A percentile compares a stretch with the other conserved stretches of the same genome.
These are phyloP conservation scores for Salvia hispanica DNA, from an alignment of 257 asterid species.

Conservation along the genomic window DNA sequence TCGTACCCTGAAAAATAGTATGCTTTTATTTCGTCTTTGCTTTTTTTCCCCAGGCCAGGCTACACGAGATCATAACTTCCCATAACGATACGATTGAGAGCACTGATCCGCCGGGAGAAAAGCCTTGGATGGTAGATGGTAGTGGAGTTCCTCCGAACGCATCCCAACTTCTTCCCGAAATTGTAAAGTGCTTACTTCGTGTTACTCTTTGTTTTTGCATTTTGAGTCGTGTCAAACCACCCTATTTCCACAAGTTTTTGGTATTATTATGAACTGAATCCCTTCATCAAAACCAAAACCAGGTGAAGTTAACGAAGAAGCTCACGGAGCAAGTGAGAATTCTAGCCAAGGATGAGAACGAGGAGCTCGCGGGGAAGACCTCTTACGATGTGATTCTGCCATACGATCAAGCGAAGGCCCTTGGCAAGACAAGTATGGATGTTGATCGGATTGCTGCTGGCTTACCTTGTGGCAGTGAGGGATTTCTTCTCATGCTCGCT, in stretches of 20 bases:
- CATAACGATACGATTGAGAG: constrained; percentile 37
- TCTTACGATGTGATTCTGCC: constrained; percentile 79
- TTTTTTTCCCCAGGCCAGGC: constrained; percentile 59
- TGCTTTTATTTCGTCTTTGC: constrained; percentile 7
- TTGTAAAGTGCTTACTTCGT: constrained; percentile 49
- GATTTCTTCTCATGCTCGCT: constrained; percentile 98
- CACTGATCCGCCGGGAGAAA: constrained; percentile 53
- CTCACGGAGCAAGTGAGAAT: constrained; percentile 89
- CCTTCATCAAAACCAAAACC: constrained; percentile 24
- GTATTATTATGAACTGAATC: not conserved
- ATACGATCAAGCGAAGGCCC: constrained; percentile 99
- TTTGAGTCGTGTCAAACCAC: not conserved
- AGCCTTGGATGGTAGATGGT: constrained; percentile 96
- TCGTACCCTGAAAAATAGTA: not conserved
- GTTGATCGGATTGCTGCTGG: constrained; percentile 98
- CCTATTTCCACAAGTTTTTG: not conserved
- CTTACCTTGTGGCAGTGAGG: constrained; percentile 97
- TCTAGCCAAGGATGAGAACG: constrained; percentile 90
- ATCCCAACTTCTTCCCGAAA: constrained; percentile 65
- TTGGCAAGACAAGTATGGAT: constrained; percentile 95
- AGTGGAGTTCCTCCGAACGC: constrained; percentile 82
- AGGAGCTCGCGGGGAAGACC: constrained; percentile 73
- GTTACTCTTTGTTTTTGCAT: not conserved
- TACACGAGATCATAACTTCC: constrained; percentile 79
- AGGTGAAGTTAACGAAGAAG: constrained; percentile 85